phyloP scores from a whole-genome alignment of 176 grass and related monocot genomes.

The Thalia dealbata region DNA sequence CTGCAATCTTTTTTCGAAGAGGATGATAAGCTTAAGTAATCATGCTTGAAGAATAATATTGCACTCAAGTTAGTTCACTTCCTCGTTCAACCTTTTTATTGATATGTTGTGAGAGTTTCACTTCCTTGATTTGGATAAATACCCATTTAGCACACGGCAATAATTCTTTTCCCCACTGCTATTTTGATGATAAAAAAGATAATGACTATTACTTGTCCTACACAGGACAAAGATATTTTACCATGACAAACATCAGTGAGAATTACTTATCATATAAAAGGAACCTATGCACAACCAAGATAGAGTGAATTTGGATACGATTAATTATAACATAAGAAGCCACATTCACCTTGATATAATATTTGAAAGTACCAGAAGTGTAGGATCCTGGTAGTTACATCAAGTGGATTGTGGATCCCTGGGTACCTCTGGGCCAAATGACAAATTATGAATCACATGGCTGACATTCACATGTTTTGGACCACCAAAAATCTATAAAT shows the following conservation, averaged over 20 bases:
- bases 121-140: not conserved
- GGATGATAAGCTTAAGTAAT: too few relatives aligned
- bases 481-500: conserved; percentile 74
- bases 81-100: too few relatives aligned
- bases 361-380: conserved; percentile 87
- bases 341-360: conserved; percentile 95
- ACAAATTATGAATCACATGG: conserved; percentile 84
- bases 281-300: not conserved
- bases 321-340: not conserved
- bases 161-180: not conserved
- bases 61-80: too few relatives aligned
- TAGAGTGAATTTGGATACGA: not conserved
- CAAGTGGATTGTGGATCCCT: conserved; percentile 82
- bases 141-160: not conserved
- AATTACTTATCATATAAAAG: not conserved
- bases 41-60: too few relatives aligned
- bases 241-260: not conserved
- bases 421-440: conserved; percentile 95
- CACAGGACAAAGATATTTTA: not conserved
- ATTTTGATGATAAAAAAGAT: too few relatives aligned
- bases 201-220: not conserved
- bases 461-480: conserved; percentile 86
- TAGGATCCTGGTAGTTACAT: conserved; percentile 77
- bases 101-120: too few relatives aligned
- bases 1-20: too few relatives aligned